Evolutionary conservation across 2,329 filamentous ascomycete species (phyloP), one percentile per base, ranked within the genome.

Genomic region (Juglanconis oblonga): DNA sequence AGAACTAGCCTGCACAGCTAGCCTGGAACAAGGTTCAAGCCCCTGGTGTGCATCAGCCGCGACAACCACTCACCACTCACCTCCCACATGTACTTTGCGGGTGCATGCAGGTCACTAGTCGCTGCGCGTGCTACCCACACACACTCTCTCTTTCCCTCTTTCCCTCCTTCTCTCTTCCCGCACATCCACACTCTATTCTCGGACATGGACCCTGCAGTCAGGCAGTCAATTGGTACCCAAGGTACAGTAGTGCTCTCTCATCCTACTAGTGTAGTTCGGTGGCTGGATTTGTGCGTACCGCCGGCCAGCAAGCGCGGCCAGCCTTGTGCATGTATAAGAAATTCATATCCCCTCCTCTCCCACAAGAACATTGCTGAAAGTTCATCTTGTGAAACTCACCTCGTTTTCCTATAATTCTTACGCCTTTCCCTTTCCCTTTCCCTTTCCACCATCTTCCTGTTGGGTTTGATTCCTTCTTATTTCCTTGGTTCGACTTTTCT

Each of bases 1-100:
- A 38, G 36, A 17, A 52, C 5, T 36, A 44, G 57, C 17, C 14
- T 32, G 38, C 17, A 38, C 11, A 35, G 14, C 36, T 49, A 49
- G 17, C 5, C 5, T 29, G 13, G 38, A 33, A 57, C 57, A 60
- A 53, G 61, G 36, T 49, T 55, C 55, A 45, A 50, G 52, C 38
- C 31, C 61, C 57, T 57, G 57, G 32, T 33, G 8, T 11, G 38
- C 57, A 58, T 61, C 53, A 58, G 54, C 44, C 45, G 51, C 58
- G 11, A n/a, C 50, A 47, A 47, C 61, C 61, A 62, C 58, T 62
- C 58, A 61, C 14, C 61, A 29, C 48, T 56, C 61, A 54, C 54
- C 57, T 44, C 55, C 24, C 38, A 17, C 32, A 44, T 42, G 36
- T 47, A 33, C 59, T 24, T 40, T 31, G 52, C 52, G 29, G 31